Percentiles rank a stretch among this genome's conserved stretches.
Conservation (phyloP, 177 flowering plant genomes). For the Vitis hybrid region DNA sequence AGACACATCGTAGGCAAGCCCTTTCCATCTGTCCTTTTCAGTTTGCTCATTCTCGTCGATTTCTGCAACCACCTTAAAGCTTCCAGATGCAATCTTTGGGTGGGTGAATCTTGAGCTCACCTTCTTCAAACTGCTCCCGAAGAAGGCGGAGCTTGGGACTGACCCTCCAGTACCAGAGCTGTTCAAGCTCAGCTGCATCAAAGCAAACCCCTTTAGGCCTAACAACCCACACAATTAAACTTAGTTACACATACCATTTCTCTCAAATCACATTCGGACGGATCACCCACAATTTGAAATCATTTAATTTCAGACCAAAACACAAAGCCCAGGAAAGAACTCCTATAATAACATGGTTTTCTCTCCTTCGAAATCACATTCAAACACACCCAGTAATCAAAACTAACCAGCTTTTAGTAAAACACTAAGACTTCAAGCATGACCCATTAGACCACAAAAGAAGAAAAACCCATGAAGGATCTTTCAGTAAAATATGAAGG, state of each 20-base stretch:
- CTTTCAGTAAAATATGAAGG: too few relatives aligned
- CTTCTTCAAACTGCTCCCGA: conserved; percentile 3
- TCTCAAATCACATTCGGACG: neutral
- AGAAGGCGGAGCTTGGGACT: neutral
- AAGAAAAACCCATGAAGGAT: too few relatives aligned
- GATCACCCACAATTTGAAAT: too few relatives aligned
- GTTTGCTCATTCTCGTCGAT: conserved; percentile 3
- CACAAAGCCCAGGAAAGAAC: too few relatives aligned
- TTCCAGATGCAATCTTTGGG: neutral
- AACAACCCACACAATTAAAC: neutral
- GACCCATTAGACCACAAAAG: too few relatives aligned
- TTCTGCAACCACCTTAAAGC: conserved; percentile 9
- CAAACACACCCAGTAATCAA: too few relatives aligned
- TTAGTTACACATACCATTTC: neutral
- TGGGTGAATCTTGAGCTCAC: conserved; percentile 2
- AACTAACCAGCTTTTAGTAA: too few relatives aligned
- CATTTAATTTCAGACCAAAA: too few relatives aligned
- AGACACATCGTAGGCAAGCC: conserved; percentile 1
- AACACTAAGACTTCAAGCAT: too few relatives aligned
- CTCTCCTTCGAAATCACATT: too few relatives aligned
- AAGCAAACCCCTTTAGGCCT: too few relatives aligned
- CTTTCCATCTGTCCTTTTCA: conserved; percentile 7
- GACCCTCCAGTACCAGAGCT: neutral
- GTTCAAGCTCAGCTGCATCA: conserved; percentile 6
- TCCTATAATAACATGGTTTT: too few relatives aligned